Evolutionary conservation across 352 stramenopile genomes (phyloP), one percentile per base, ranked within the genome.

Genomic region (Phytopythium kandeliae): DNA sequence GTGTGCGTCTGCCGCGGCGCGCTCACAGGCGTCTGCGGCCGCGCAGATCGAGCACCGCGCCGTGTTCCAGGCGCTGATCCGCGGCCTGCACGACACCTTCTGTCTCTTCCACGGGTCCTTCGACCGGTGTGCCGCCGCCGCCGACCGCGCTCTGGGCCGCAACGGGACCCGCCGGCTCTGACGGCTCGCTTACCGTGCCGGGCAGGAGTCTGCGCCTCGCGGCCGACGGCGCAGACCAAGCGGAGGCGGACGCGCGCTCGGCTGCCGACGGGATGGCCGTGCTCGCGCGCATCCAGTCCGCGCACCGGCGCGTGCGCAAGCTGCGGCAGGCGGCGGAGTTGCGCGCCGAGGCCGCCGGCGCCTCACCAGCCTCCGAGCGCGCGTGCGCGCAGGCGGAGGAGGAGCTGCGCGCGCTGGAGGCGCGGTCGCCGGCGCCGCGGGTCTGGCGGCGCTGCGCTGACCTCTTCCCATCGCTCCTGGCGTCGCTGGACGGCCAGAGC

Each of bases 31-130:
- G 25, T 34, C 50, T 38, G 6, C 17, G 31, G 48, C 24, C 52
- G 40, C 28, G n/a, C 44, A 80, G 61, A 71, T 49, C 48, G 63
- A 85, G 16, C 55, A 78, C 28, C 64, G 57, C 9, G 24, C 47
- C 17, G 66, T 63, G 4, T 74, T 77, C 21, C 48, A 72, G 33
- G 62, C 58, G 10, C 43, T 85, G 28, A 41, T 86, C 13, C 54
- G 55, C n/a, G 54, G 74, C 4, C 40, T 85, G 31, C 79, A 88
- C 60, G 60, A 59, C 36, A 63, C 71, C 30, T 81, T 88, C 34
- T 55, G 74, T 9, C 52, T 86, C 17, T 81, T 88, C 37, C 57
- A 85, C 47, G 74, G 71, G 1, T 66, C 45, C n/a, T 67, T 88
- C 38, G 68, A 80, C 19, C 65, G 56, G 60, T 82, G 53, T 11